phyloP scores from a whole-genome alignment of 495 filamentous ascomycete genomes.

The Margaritispora aquatica region DNA sequence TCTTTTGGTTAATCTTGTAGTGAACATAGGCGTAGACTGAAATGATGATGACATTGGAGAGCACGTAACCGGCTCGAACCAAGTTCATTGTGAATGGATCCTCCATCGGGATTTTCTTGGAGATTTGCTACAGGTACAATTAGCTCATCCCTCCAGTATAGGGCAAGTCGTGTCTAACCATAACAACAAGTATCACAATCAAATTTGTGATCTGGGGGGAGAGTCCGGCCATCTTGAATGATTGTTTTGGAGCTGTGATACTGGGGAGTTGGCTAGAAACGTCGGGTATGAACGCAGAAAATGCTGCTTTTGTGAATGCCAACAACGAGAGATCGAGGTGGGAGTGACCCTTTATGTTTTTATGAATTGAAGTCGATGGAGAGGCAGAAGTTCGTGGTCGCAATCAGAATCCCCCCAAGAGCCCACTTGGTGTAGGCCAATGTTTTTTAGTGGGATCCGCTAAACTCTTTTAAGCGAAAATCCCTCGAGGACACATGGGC shows the following conservation, averaged over 20 bases:
- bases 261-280: background rate
- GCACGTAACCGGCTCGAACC: slow-evolving; percentile 75
- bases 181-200: slow-evolving; percentile 91
- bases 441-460: background rate
- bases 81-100: slow-evolving; percentile 78
- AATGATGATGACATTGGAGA: slow-evolving; percentile 85
- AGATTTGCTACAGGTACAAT: slow-evolving; percentile 16
- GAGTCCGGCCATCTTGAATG: slow-evolving; percentile 41
- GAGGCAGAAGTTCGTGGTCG: background rate
- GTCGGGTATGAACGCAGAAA: no score
- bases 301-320: no score
- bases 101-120: slow-evolving; percentile 94
- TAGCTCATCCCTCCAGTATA: background rate
- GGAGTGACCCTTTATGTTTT: background rate
- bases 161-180: slow-evolving; percentile 58
- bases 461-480: background rate
- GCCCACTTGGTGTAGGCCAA: background rate
- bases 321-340: slow-evolving; percentile 1
- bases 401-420: background rate
- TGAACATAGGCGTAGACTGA: slow-evolving; percentile 79
- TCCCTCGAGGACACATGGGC: background rate
- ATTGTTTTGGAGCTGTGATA: background rate
- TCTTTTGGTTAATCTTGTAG: slow-evolving; percentile 81
- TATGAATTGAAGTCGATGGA: background rate
- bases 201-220: slow-evolving; percentile 69